Base-by-base conservation (phyloP, 1,139 yeast genomes). In the Zygosaccharomyces sapae region DNA sequence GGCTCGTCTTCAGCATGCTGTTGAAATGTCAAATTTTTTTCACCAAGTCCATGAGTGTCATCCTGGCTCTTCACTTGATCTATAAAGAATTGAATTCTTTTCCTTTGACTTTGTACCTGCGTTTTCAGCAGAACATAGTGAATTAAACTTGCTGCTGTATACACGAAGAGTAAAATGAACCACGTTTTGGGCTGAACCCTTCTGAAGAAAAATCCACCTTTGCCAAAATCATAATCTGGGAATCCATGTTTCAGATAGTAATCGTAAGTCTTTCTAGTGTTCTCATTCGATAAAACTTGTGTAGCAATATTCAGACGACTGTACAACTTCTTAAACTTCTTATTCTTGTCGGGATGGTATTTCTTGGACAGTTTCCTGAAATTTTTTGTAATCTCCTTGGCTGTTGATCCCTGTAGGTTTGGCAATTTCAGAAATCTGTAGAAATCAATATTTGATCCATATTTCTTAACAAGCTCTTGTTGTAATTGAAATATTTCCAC, bases 221-320 rank as follows among this genome's bases (percentile, higher is more conserved):
- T 88, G 46, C 79, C 74, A 65, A 79, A 83, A 49, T 77, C 80
- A 79, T 86, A 87, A 50, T 75, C 75, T 4, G 98, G 99, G 68
- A 92, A 92, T 3, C 98, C 99, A 56, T 82, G 79, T 34, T 77
- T 73, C 48, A 86, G 71, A 68, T 87, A 92, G 66, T 82, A 90
- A 65, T 92, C 97, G 65, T 92, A 92, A 13, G 92, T 74, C 54
- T 82, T 83, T 51, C 84, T 79, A 49, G 77, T 75, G 7, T 79
- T 73, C 43, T 78, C 69, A 62, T 86, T 76, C 52, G 89, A 72
- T 50, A 90, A 74, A 47, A 89, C 82, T 59, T 84, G 79, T 41
- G 88, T 84, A 16, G 87, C 88, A 27, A 80, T 68, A 20, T 92
- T 85, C 43, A 90, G 74, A 35, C 92, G 70, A 55, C 89, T 86